Percentiles rank a stretch among this genome's conserved stretches.
Evolutionary conservation across 2,329 filamentous ascomycete genomes (phyloP).

Genomic region (Penicillium freii): DNA sequence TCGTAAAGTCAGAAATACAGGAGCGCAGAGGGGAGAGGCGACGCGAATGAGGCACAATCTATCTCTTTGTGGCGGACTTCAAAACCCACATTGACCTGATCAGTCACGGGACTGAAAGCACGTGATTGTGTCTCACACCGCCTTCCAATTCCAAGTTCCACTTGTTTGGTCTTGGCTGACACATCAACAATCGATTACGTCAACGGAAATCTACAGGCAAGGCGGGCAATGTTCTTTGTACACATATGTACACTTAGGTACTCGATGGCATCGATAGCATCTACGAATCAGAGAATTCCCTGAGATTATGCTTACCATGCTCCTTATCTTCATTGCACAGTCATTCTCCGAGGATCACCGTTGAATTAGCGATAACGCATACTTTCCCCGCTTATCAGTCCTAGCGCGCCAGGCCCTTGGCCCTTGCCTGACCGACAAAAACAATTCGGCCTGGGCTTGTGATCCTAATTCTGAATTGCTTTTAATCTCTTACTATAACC

Average conservation of each 20-base stretch:
- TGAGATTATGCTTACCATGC: neutral
- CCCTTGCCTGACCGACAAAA: slow-evolving; percentile 21
- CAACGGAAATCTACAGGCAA: neutral
- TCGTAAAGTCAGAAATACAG: slow-evolving; percentile 9
- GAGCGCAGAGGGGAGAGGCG: slow-evolving; percentile 10
- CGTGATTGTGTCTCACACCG: slow-evolving; percentile 2
- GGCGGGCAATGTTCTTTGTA: neutral
- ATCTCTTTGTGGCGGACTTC: slow-evolving; percentile 39
- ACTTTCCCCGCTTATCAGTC: slow-evolving; percentile 21
- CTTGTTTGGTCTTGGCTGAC: neutral
- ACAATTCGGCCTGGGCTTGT: neutral
- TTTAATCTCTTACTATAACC: neutral
- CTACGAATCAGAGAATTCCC: neutral
- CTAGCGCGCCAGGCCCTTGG: slow-evolving; percentile 12
- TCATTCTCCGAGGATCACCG: neutral
- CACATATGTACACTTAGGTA: neutral
- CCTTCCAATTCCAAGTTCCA: neutral
- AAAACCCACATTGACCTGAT: slow-evolving; percentile 38
- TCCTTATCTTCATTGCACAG: neutral
- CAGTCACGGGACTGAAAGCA: slow-evolving; percentile 13
- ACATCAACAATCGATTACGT: neutral
- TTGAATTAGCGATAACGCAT: slow-evolving; percentile 3
- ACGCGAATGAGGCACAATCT: slow-evolving; percentile 30
- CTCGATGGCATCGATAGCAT: neutral
- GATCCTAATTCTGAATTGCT: slow-evolving; percentile 2